Evolutionary conservation across 2,329 filamentous ascomycete genomes (phyloP), one percentile per base, ranked within the genome.

Genomic region (Stagonosporopsis vannaccii): DNA sequence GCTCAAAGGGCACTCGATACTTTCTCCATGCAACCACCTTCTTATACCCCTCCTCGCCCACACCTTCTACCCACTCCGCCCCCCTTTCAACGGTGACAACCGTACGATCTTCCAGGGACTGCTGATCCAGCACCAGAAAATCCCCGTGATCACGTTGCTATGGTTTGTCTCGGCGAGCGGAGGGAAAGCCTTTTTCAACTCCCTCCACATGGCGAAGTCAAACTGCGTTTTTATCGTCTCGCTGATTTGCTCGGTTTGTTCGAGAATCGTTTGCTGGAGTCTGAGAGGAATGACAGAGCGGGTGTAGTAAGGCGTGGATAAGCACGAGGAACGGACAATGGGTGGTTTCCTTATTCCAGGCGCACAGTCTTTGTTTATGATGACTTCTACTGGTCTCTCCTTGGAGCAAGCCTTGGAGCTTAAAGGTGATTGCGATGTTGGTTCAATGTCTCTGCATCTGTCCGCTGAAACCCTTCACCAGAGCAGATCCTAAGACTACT

Each of bases 381-480:
- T 8, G n/a, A 20, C 19, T 20, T 36, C 33, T 36, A 20, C 20
- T 20, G 13, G 32, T 17, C 13, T 35, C 11, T 17, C 9, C n/a
- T 3, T 17, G 20, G 2, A 36, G 33, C 20, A 12, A 36, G n/a
- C n/a, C 2, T 9, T 12, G 15, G 30, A 13, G 15, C n/a, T 4
- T 32, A n/a, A 15, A 32, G 30, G 3, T n/a, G 2, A 3, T 28
- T 12, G 22, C n/a, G 13, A 23, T 11, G 13, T 25, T 15, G 13
- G 13, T 32, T 53, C 20, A 46, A 11, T n/a, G 35, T 36, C 42
- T 52, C 11, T 25, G 36, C 5, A 20, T 26, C 12, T 32, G 33
- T 12, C 49, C 42, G 11, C 53, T 32, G 13, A 51, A 33, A 1
- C 48, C 49, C 28, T 53, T 58, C 17, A 51, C 17, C 17, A 58